Evolutionary conservation across 306 rosid genomes (phyloP).

Genomic region (Herpetospermum pedunculosum): DNA sequence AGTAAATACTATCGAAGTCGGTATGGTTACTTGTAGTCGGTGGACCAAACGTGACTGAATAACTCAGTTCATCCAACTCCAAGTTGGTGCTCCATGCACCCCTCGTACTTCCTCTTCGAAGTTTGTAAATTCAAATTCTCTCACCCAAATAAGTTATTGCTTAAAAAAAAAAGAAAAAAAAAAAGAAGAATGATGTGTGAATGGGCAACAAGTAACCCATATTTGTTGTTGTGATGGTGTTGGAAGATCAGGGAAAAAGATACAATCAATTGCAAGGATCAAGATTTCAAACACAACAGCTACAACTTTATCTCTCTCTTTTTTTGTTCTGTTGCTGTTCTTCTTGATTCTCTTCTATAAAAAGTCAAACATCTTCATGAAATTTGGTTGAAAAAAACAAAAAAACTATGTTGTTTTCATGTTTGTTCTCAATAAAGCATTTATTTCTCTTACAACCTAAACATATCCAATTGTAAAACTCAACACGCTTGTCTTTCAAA

Average conservation of each 20-base stretch:
- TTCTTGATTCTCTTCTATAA: not conserved
- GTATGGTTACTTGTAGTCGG: no score
- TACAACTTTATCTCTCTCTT: not conserved
- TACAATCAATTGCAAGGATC: not conserved
- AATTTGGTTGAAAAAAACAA: not conserved
- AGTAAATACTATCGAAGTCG: no score
- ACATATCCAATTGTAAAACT: not conserved
- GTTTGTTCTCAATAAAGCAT: not conserved
- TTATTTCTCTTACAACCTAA: not conserved
- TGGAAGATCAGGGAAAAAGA: constrained; percentile 3
- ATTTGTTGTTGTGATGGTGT: not conserved
- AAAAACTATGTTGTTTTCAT: not conserved
- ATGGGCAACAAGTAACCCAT: not conserved
- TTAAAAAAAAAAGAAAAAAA: not conserved
- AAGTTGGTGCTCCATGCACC: no score
- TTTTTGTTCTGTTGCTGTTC: constrained; percentile 2
- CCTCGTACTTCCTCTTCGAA: no score
- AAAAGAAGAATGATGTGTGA: not conserved
- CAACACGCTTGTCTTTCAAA: constrained; percentile 3
- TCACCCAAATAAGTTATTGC: no score
- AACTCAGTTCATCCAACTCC: no score
- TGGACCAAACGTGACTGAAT: no score
- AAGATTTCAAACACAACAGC: not conserved
- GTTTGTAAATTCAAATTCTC: no score
- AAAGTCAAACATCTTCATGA: not conserved